Percentiles rank a stretch among this genome's conserved stretches.
Evolutionary conservation across 257 asterid species (phyloP).

Genomic region (Nemophila menziesii): DNA sequence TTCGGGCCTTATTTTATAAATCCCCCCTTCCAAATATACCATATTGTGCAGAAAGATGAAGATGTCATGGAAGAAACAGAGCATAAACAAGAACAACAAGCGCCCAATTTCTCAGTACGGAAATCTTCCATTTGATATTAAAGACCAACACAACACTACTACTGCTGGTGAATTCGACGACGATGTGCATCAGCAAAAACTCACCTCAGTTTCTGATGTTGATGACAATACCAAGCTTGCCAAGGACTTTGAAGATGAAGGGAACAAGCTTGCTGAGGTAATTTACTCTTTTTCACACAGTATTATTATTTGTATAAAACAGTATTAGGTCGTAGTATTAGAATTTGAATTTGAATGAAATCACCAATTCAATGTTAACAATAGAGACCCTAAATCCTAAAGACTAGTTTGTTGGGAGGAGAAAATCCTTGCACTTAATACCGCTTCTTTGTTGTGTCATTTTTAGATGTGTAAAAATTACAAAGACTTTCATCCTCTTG

Average conservation of each 20-base stretch:
- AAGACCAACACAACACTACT: not conserved
- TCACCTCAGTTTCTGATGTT: slow-evolving; percentile 14
- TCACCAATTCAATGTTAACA: no score
- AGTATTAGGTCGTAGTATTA: no score
- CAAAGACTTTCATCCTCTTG: not conserved
- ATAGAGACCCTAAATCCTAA: no score
- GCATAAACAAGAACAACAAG: slow-evolving; percentile 33
- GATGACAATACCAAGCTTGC: slow-evolving; percentile 33
- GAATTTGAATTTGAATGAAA: no score
- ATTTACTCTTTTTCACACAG: not conserved
- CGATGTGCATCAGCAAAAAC: slow-evolving; percentile 5
- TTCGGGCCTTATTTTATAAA: no score
- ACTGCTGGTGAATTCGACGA: slow-evolving; percentile 8
- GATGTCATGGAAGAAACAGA: slow-evolving; percentile 73
- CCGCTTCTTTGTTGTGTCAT: no score
- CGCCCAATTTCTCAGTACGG: slow-evolving; percentile 33
- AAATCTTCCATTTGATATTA: slow-evolving; percentile 41
- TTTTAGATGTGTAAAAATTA: no score
- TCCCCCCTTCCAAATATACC: no score
- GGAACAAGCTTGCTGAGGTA: slow-evolving; percentile 83
- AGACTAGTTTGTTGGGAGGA: no score
- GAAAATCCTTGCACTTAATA: no score
- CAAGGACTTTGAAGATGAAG: slow-evolving; percentile 44
- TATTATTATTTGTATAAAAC: slow-evolving; percentile 1
- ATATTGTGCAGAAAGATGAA: slow-evolving; percentile 56